Conservation (phyloP, 306 rosid species). For the Hippophae rhamnoides region DNA sequence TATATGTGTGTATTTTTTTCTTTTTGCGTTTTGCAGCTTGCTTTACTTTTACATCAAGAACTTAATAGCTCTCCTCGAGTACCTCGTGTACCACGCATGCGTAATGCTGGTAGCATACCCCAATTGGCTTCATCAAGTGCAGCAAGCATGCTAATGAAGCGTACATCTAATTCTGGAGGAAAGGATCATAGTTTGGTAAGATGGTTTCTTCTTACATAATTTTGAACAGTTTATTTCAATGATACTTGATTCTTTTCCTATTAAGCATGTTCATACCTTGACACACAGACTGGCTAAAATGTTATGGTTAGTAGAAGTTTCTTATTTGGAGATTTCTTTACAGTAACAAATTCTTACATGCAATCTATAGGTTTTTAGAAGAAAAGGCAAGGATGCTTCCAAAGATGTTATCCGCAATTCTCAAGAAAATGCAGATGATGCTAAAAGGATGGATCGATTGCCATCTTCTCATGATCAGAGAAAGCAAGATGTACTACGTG, state of each 20-base stretch:
- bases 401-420: conserved; percentile 58
- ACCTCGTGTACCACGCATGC: conserved; percentile 94
- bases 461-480: conserved; percentile 57
- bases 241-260: neutral
- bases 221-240: neutral
- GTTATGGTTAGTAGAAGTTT: neutral
- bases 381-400: conserved; percentile 67
- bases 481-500: conserved; percentile 39
- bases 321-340: neutral
- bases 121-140: conserved; percentile 65
- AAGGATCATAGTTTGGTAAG: conserved; percentile 71
- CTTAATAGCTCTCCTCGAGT: conserved; percentile 96
- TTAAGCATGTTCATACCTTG: conserved; percentile 6
- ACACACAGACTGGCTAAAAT: conserved; percentile 4
- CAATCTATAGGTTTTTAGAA: conserved; percentile 46
- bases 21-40: conserved; percentile 44
- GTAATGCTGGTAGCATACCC: conserved; percentile 71
- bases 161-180: conserved; percentile 56
- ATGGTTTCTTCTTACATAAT: neutral
- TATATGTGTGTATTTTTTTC: neutral
- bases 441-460: conserved; percentile 49
- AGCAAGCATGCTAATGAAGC: conserved; percentile 68
- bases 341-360: conserved; percentile 9
- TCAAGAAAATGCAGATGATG: conserved; percentile 64
- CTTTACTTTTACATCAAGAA: conserved; percentile 87